Percentiles rank a stretch among this genome's conserved stretches.
Conservation (phyloP, 2,329 filamentous ascomycete species). For the Curvularia hawaiiensis region DNA sequence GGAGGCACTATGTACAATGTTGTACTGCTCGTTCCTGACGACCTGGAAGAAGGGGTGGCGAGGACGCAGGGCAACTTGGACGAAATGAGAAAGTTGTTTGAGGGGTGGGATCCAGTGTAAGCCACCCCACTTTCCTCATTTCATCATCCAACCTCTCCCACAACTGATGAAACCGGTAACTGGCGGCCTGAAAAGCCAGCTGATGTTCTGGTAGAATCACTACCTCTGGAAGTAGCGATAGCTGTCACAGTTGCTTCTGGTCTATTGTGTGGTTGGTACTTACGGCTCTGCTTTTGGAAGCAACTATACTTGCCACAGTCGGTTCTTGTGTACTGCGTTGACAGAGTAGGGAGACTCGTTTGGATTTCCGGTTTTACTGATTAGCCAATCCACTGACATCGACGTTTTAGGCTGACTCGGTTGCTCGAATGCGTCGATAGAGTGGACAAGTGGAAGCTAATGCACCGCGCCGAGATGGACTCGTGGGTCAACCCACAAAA, state of each 20-base stretch:
- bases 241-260: no score
- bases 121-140: constrained; percentile 44
- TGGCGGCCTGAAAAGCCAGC: no score
- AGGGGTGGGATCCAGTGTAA: constrained; percentile 67
- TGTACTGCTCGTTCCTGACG: constrained; percentile 68
- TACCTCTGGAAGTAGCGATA: no score
- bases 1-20: constrained; percentile 67
- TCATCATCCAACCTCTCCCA: constrained; percentile 1
- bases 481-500: constrained; percentile 52
- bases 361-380: no score
- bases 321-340: no score
- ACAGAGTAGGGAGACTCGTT: no score
- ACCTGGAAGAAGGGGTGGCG: constrained; percentile 60
- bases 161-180: no score
- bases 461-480: constrained; percentile 53
- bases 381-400: constrained; percentile 6
- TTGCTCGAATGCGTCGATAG: constrained; percentile 55
- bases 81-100: constrained; percentile 66
- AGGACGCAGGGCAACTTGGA: constrained; percentile 60
- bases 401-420: constrained; percentile 22
- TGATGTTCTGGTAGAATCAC: no score
- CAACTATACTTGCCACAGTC: no score
- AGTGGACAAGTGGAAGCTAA: constrained; percentile 73
- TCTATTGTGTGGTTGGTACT: no score
- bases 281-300: no score